Percentiles rank a stretch among this genome's conserved stretches.
These are phyloP conservation scores for Sungouiella thailandica DNA, from an alignment of 805 yeast genomes.

Conservation along the genomic window DNA sequence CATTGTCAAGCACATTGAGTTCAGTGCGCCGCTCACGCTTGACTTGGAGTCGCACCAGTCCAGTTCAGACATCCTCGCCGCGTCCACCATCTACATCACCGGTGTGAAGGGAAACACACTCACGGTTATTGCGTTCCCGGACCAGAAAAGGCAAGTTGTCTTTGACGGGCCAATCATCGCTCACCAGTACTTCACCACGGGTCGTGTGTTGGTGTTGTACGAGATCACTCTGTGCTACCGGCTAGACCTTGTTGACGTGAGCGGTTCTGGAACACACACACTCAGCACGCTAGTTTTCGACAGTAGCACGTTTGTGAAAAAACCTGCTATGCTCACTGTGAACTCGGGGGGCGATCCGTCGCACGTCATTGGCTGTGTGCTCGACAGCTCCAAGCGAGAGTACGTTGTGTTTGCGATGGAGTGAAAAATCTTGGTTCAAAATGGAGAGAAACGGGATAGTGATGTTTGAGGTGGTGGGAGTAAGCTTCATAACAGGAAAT, in stretches of 20 bases:
- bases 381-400: slow-evolving; percentile 36
- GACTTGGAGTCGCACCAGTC: slow-evolving; percentile 3
- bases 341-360: slow-evolving; percentile 19
- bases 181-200: slow-evolving; percentile 6
- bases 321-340: slow-evolving; percentile 30
- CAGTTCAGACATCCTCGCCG: slow-evolving; percentile 2
- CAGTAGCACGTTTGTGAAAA: slow-evolving; percentile 6
- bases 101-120: slow-evolving; percentile 3
- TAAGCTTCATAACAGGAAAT: no score
- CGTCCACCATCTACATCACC: not conserved
- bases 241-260: slow-evolving; percentile 4
- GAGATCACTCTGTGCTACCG: not conserved
- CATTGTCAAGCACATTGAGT: slow-evolving; percentile 15
- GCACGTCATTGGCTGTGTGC: slow-evolving; percentile 28
- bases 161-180: slow-evolving; percentile 5
- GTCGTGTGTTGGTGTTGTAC: not conserved
- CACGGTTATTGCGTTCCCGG: slow-evolving; percentile 2
- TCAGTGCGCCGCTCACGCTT: slow-evolving; percentile 9
- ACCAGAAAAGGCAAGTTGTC: slow-evolving; percentile 2
- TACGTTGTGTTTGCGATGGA: slow-evolving; percentile 35
- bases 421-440: no score
- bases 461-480: no score
- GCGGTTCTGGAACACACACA: slow-evolving; percentile 3
- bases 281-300: slow-evolving; percentile 10
- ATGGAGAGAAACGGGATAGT: no score